Conservation (phyloP, 306 rosid genomes). For the Citrullus mucosospermus region DNA sequence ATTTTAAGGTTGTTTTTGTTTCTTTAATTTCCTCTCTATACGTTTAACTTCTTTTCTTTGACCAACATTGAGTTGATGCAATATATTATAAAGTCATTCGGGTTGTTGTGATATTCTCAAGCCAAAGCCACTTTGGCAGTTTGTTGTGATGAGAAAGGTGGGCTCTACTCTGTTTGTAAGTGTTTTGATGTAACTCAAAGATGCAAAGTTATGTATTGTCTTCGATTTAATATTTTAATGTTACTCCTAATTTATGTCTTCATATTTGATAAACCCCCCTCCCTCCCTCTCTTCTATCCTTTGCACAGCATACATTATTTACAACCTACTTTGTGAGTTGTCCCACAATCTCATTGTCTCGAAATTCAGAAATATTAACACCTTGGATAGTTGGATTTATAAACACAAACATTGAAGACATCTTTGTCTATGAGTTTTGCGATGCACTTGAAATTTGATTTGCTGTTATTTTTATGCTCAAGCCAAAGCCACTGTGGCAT, state of each 20-base stretch:
- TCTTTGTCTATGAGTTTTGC: too few species aligned
- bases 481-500: too few species aligned
- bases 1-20: conserved; percentile 6
- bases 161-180: not conserved
- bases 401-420: too few species aligned
- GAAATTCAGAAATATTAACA: too few species aligned
- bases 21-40: not conserved
- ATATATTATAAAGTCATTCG: not conserved
- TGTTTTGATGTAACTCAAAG: not conserved
- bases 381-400: too few species aligned
- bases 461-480: too few species aligned
- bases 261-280: not conserved
- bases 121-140: conserved; percentile 11
- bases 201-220: not conserved
- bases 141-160: not conserved
- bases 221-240: not conserved
- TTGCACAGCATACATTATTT: too few species aligned
- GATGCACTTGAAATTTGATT: too few species aligned
- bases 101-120: conserved; percentile 1
- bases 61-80: not conserved
- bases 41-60: not conserved
- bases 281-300: too few species aligned
- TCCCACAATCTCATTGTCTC: too few species aligned
- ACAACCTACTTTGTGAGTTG: too few species aligned
- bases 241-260: not conserved